Conservation (phyloP, 1,284 basidiomycete genomes). For the Fomitopsis palustris region DNA sequence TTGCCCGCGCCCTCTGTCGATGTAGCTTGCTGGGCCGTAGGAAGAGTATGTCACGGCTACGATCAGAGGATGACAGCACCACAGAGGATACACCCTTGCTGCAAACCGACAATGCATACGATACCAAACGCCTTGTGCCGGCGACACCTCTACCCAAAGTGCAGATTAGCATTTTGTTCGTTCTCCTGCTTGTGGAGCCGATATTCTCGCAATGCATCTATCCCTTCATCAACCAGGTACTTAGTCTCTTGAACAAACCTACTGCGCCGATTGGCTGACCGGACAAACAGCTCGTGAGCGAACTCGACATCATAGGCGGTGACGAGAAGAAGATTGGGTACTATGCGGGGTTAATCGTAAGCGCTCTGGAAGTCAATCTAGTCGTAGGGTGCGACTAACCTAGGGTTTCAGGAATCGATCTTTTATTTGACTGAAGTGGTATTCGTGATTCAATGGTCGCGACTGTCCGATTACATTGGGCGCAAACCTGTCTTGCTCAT, state of each 20-base stretch:
- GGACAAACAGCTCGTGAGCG: slow-evolving; percentile 47
- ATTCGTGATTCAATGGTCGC: slow-evolving; percentile 60
- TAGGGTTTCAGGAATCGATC: slow-evolving; percentile 46
- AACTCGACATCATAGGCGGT: slow-evolving; percentile 53
- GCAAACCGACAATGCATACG: background rate
- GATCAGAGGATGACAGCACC: background rate
- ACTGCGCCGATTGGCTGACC: too few species aligned
- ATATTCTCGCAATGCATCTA: slow-evolving; percentile 51
- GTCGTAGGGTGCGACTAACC: background rate
- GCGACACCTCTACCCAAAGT: slow-evolving; percentile 50
- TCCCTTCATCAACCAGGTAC: slow-evolving; percentile 58
- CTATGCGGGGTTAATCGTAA: slow-evolving; percentile 59
- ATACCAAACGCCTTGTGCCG: slow-evolving; percentile 13
- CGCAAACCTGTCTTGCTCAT: slow-evolving; percentile 57
- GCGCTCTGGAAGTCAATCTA: slow-evolving; percentile 11
- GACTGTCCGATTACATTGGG: slow-evolving; percentile 55
- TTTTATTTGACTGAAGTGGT: slow-evolving; percentile 57
- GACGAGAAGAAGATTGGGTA: slow-evolving; percentile 60
- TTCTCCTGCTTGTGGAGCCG: slow-evolving; percentile 51
- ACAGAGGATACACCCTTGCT: background rate
- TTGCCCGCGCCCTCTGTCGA: too few species aligned
- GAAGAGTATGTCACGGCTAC: background rate
- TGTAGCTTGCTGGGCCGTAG: background rate
- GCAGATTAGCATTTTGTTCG: slow-evolving; percentile 48
- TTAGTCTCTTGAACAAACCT: background rate